These are phyloP conservation scores for Neurospora sp. DNA, from an alignment of 495 filamentous ascomycete genomes.

Conservation along the genomic window DNA sequence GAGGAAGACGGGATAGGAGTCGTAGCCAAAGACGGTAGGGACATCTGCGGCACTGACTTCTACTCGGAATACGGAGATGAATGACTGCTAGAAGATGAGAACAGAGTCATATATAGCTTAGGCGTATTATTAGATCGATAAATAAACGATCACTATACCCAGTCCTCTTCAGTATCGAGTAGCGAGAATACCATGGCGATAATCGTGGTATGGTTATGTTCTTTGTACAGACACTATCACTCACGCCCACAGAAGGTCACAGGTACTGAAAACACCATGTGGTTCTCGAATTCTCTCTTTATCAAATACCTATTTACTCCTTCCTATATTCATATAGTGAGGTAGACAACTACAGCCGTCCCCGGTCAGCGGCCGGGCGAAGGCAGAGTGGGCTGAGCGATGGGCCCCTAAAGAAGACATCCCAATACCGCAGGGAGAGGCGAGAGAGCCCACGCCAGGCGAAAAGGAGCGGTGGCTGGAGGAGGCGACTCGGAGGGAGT, in stretches of 20 bases:
- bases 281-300: not conserved
- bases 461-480: too few relatives aligned
- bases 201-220: too few relatives aligned
- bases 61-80: too few relatives aligned
- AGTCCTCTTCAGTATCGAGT: not conserved
- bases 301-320: not conserved
- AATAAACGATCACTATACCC: not conserved
- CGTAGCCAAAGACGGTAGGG: constrained; percentile 12
- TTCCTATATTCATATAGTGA: too few relatives aligned
- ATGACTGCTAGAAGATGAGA: not conserved
- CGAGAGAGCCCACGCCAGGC: too few relatives aligned
- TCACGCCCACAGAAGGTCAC: not conserved
- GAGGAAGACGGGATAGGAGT: constrained; percentile 9
- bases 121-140: not conserved
- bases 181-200: not conserved
- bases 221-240: too few relatives aligned
- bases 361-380: too few relatives aligned
- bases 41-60: not conserved
- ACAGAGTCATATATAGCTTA: not conserved
- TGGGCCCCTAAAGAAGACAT: too few relatives aligned
- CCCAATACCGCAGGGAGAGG: too few relatives aligned
- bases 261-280: not conserved
- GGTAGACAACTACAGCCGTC: too few relatives aligned
- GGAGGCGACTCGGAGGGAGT: too few relatives aligned
- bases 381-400: too few relatives aligned